phyloP scores from a whole-genome alignment of 108 stramenopile genomes.

The Pseudonitzschia delicatissima region DNA sequence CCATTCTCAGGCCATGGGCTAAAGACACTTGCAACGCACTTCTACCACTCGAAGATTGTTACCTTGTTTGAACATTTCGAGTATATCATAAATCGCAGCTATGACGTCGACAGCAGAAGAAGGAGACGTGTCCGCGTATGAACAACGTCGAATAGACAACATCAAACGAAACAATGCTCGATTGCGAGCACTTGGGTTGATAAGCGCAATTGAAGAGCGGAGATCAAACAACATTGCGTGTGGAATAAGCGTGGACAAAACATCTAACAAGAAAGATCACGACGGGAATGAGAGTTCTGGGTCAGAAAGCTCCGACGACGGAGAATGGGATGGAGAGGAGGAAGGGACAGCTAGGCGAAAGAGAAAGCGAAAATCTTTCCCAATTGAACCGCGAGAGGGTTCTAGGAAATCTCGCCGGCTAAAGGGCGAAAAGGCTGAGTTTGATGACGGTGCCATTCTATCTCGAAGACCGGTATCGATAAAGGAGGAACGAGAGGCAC shows the following conservation, averaged over 20 bases:
- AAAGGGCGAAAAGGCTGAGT: constrained; percentile 7
- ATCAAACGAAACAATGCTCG: constrained; percentile 79
- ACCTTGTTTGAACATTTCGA: too few relatives aligned
- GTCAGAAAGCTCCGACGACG: background rate
- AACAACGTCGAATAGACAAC: constrained; percentile 55
- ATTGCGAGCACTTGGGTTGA: constrained; percentile 63
- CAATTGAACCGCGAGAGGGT: constrained; percentile 1
- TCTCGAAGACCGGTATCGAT: constrained; percentile 20
- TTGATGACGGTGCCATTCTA: background rate
- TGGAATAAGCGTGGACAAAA: constrained; percentile 15
- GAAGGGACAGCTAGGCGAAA: background rate
- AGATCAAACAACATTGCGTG: constrained; percentile 61
- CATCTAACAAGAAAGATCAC: constrained; percentile 1
- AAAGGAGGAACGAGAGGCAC: constrained; percentile 36
- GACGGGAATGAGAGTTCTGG: background rate
- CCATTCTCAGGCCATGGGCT: too few relatives aligned
- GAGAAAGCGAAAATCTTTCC: constrained; percentile 11
- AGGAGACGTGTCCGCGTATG: constrained; percentile 35
- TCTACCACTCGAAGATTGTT: too few relatives aligned
- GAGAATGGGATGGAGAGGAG: background rate
- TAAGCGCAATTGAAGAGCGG: constrained; percentile 56
- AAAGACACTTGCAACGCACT: too few relatives aligned
- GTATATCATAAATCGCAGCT: too few relatives aligned
- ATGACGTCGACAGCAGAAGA: too few relatives aligned
- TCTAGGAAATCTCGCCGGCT: constrained; percentile 2